These are phyloP conservation scores for Evernia prunastri DNA, from an alignment of 495 filamentous ascomycete species.

Conservation along the genomic window DNA sequence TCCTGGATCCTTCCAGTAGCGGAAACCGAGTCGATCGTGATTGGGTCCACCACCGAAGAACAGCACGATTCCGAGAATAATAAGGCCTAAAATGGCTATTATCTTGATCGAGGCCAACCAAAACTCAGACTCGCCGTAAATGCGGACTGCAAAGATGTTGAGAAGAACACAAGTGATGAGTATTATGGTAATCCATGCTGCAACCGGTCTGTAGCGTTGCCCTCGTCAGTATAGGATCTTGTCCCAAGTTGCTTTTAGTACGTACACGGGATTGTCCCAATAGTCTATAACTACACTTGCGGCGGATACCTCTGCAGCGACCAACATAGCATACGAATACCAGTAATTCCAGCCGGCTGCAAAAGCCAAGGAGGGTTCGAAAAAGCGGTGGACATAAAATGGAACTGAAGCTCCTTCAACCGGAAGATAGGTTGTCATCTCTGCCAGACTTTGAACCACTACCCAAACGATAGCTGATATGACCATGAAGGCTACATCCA, in stretches of 20 bases:
- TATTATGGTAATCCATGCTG: constrained; percentile 49
- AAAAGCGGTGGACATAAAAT: constrained; percentile 51
- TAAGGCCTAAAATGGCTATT: constrained; percentile 61
- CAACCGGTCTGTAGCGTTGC: constrained; percentile 31
- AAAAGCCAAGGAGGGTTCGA: constrained; percentile 62
- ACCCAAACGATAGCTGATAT: constrained; percentile 58
- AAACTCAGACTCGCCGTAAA: constrained; percentile 79
- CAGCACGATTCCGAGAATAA: constrained; percentile 60
- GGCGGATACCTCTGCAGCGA: constrained; percentile 77
- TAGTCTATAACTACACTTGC: constrained; percentile 70
- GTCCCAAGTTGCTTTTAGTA: neutral
- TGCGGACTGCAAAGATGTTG: constrained; percentile 55
- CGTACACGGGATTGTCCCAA: constrained; percentile 42
- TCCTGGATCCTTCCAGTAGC: constrained; percentile 72
- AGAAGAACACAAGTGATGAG: constrained; percentile 46
- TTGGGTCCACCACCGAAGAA: constrained; percentile 71
- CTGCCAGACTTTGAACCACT: constrained; percentile 60
- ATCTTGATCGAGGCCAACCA: constrained; percentile 74
- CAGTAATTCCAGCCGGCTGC: constrained; percentile 60
- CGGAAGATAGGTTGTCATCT: constrained; percentile 65
- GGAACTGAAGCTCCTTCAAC: constrained; percentile 54
- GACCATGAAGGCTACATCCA: constrained; percentile 41
- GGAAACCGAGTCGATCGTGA: constrained; percentile 64
- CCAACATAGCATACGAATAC: constrained; percentile 65
- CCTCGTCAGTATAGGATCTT: neutral